Conservation (phyloP, 2,329 filamentous ascomycete species). For the Nothopassalora personata region DNA sequence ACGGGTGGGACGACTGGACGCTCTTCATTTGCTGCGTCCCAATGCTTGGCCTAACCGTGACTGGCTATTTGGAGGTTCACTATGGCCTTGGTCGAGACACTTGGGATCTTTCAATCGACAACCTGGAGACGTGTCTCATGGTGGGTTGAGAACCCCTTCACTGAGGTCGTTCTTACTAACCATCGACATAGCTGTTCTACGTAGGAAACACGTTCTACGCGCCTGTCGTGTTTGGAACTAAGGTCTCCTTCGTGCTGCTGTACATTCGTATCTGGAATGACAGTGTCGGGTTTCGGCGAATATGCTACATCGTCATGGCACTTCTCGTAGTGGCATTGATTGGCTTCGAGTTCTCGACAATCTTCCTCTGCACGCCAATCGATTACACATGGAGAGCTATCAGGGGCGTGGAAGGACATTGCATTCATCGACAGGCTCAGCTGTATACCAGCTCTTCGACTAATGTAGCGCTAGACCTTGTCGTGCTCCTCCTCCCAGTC, state of each 20-base stretch:
- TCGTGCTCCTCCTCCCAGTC: constrained; percentile 8
- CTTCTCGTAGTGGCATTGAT: not conserved
- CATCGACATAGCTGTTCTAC: constrained; percentile 8
- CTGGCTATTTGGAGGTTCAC: constrained; percentile 4
- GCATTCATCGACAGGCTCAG: constrained; percentile 5
- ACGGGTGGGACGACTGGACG: constrained; percentile 9
- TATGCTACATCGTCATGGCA: not conserved
- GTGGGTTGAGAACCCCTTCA: not conserved
- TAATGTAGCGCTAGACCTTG: constrained; percentile 8
- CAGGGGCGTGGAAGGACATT: not conserved
- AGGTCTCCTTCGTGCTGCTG: constrained; percentile 2
- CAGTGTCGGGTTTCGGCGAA: not conserved
- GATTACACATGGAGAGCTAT: constrained; percentile 2
- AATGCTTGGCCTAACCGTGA: constrained; percentile 3
- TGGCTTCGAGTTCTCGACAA: not conserved
- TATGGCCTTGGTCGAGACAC: constrained; percentile 11
- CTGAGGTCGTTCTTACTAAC: not conserved
- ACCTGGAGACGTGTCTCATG: constrained; percentile 4
- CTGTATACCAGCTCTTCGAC: constrained; percentile 6
- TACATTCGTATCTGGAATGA: constrained; percentile 4
- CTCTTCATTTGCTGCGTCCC: constrained; percentile 6
- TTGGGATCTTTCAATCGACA: not conserved
- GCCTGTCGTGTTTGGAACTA: not conserved
- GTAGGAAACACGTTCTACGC: constrained; percentile 3
- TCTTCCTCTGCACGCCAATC: constrained; percentile 2